Evolutionary conservation across 768 basidiomycete species (phyloP).

Genomic region (Suillus clintonianus): DNA sequence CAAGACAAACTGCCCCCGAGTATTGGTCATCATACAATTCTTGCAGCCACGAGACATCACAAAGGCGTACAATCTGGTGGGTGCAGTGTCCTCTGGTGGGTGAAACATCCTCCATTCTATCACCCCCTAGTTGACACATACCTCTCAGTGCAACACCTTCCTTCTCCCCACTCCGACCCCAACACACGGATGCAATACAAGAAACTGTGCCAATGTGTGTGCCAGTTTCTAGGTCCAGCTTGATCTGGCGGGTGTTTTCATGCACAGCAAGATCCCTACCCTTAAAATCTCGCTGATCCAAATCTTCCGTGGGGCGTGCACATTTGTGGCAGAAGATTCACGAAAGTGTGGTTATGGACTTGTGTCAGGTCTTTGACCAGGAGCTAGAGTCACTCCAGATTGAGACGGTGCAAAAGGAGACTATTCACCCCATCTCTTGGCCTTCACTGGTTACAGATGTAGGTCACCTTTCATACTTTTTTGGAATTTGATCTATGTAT

Average conservation of each 20-base stretch:
- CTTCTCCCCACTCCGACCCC: too few species aligned
- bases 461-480: slow-evolving; percentile 26
- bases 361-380: slow-evolving; percentile 99
- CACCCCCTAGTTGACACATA: too few species aligned
- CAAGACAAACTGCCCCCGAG: slow-evolving; percentile 32
- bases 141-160: too few species aligned
- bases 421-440: slow-evolving; percentile 96
- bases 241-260: slow-evolving; percentile 96
- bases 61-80: slow-evolving; percentile 15
- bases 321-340: slow-evolving; percentile 99
- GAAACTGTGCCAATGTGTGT: slow-evolving; percentile 97
- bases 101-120: too few species aligned
- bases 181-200: too few species aligned
- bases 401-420: slow-evolving; percentile 99
- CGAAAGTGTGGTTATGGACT: slow-evolving; percentile 91
- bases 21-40: slow-evolving; percentile 21
- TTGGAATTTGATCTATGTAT: slow-evolving; percentile 9
- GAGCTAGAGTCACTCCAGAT: slow-evolving; percentile 97
- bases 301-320: slow-evolving; percentile 99
- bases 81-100: too few species aligned
- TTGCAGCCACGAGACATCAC: slow-evolving; percentile 29
- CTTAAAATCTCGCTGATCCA: slow-evolving; percentile 99
- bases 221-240: slow-evolving; percentile 99
- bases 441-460: slow-evolving; percentile 95
- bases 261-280: slow-evolving; percentile 98